These are phyloP conservation scores for Onygena corvina DNA, from an alignment of 2,329 filamentous ascomycete species.

Conservation along the genomic window DNA sequence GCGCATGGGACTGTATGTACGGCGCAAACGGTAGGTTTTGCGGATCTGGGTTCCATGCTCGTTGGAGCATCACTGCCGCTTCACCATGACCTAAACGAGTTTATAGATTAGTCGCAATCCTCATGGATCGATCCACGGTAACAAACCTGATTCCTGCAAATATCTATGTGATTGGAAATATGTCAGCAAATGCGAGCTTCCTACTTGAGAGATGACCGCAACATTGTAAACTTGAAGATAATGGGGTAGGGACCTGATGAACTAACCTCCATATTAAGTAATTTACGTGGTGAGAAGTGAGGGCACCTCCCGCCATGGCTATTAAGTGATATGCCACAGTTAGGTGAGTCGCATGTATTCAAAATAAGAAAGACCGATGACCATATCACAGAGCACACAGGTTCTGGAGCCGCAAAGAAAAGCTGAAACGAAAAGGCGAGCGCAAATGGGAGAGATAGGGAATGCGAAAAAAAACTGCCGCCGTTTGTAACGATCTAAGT, in stretches of 20 bases:
- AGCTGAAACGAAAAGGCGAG: background rate
- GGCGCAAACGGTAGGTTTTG: slow-evolving; percentile 50
- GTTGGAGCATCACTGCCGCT: slow-evolving; percentile 48
- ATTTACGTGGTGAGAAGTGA: slow-evolving; percentile 50
- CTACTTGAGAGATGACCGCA: background rate
- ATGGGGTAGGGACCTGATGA: slow-evolving; percentile 4
- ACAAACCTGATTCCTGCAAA: slow-evolving; percentile 45
- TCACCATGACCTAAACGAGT: slow-evolving; percentile 41
- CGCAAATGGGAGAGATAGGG: background rate
- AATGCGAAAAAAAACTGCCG: slow-evolving; percentile 7
- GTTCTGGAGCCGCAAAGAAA: background rate
- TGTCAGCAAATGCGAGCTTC: slow-evolving; percentile 1
- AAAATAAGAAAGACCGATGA: background rate
- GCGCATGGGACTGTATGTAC: slow-evolving; percentile 46
- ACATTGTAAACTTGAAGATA: slow-evolving; percentile 14
- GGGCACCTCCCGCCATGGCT: slow-evolving; percentile 33
- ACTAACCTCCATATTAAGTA: slow-evolving; percentile 56
- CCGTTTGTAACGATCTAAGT: background rate
- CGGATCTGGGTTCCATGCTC: slow-evolving; percentile 51
- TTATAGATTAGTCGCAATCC: slow-evolving; percentile 13
- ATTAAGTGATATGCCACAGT: background rate
- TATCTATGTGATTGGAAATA: slow-evolving; percentile 30
- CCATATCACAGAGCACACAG: slow-evolving; percentile 4
- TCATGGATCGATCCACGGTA: slow-evolving; percentile 11
- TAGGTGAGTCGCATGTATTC: background rate